Percentiles rank a stretch among this genome's conserved stretches.
Conservation (phyloP, 2,329 filamentous ascomycete species). For the Stagonosporopsis vannaccii region DNA sequence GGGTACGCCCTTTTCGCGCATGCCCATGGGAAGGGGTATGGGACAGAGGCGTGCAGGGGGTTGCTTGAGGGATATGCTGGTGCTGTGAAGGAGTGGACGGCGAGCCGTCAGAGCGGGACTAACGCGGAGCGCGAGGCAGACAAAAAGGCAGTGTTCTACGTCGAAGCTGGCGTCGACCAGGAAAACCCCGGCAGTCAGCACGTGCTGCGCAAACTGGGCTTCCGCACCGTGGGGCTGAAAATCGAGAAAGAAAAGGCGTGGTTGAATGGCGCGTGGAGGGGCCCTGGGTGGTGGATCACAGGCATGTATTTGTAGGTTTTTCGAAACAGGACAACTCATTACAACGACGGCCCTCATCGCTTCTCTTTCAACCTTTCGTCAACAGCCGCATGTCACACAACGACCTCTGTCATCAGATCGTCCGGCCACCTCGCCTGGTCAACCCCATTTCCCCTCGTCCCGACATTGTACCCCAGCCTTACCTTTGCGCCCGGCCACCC, state of each 20-base stretch:
- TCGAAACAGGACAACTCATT: neutral
- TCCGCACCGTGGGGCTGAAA: slow-evolving; percentile 34
- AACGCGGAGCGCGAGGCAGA: neutral
- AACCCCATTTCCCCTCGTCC: slow-evolving; percentile 59
- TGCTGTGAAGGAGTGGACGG: neutral
- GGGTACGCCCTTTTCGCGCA: slow-evolving; percentile 34
- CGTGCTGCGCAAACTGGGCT: slow-evolving; percentile 37
- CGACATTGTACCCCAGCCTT: slow-evolving; percentile 56
- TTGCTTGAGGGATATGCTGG: slow-evolving; percentile 26
- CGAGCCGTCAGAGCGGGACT: neutral
- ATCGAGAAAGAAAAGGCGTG: slow-evolving; percentile 28
- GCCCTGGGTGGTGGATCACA: slow-evolving; percentile 12
- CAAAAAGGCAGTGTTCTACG: slow-evolving; percentile 22
- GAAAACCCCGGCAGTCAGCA: slow-evolving; percentile 30
- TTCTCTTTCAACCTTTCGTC: neutral
- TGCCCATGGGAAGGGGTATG: slow-evolving; percentile 37
- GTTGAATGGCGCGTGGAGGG: slow-evolving; percentile 36
- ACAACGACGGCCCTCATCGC: too few relatives aligned
- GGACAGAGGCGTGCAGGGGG: slow-evolving; percentile 33
- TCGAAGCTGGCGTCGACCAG: slow-evolving; percentile 34
- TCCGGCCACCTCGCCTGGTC: slow-evolving; percentile 59
- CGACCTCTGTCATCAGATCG: slow-evolving; percentile 52
- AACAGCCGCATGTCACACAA: slow-evolving; percentile 25
- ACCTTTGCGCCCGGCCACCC: slow-evolving; percentile 42
- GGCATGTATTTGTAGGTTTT: slow-evolving; percentile 3